Conservation (phyloP, 2,329 filamentous ascomycete species). For the Cladosporium velox region DNA sequence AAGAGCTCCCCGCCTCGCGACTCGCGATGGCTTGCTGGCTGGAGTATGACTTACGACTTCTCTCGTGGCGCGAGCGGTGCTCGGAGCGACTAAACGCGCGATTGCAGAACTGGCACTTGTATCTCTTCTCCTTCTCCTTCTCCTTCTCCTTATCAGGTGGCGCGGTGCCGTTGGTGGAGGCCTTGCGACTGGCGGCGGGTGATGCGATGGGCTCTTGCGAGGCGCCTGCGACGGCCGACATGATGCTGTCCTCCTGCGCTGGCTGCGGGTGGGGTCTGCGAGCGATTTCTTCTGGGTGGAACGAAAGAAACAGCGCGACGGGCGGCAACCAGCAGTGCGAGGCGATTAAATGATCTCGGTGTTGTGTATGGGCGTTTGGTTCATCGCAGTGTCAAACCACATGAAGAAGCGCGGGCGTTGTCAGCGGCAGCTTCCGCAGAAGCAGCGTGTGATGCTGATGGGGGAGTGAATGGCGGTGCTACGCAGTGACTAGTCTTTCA, state of each 20-base stretch:
- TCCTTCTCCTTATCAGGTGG: slow-evolving; percentile 27
- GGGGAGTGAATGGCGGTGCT: background rate
- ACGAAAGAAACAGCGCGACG: slow-evolving; percentile 13
- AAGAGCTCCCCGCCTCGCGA: slow-evolving; percentile 22
- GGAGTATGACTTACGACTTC: slow-evolving; percentile 78
- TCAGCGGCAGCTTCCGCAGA: slow-evolving; percentile 4
- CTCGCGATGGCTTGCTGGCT: slow-evolving; percentile 10
- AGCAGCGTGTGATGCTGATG: background rate
- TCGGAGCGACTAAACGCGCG: slow-evolving; percentile 96
- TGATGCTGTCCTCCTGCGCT: slow-evolving; percentile 19
- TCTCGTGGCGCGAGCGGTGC: slow-evolving; percentile 93
- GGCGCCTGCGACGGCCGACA: slow-evolving; percentile 37
- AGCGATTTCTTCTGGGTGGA: slow-evolving; percentile 9
- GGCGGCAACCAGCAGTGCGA: slow-evolving; percentile 29
- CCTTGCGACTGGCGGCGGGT: slow-evolving; percentile 51
- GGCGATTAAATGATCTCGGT: slow-evolving; percentile 28
- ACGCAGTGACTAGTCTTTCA: background rate
- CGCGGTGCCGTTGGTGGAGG: slow-evolving; percentile 26
- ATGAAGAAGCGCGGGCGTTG: slow-evolving; percentile 14
- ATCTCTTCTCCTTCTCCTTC: slow-evolving; percentile 79
- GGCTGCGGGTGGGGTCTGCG: slow-evolving; percentile 14
- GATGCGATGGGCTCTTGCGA: slow-evolving; percentile 65
- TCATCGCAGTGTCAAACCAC: slow-evolving; percentile 18
- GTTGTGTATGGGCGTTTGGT: slow-evolving; percentile 21
- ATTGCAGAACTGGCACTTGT: slow-evolving; percentile 99